Percentiles rank a stretch among this genome's conserved stretches.
These are phyloP conservation scores for Camellia sinensis DNA, from an alignment of 148 eudicot species.

Conservation along the genomic window DNA sequence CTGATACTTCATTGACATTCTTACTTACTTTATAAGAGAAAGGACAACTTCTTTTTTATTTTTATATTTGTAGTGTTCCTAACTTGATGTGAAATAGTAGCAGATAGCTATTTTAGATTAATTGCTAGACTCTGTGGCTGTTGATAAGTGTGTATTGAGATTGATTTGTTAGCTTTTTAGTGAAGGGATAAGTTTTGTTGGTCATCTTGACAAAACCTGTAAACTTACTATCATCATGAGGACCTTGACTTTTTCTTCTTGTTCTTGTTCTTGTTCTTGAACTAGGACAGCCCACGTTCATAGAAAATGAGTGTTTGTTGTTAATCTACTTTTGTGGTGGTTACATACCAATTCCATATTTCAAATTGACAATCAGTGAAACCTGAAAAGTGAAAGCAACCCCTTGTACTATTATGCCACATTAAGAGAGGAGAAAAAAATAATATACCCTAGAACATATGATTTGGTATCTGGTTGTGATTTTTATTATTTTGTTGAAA, in stretches of 20 bases:
- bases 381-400: not conserved
- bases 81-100: not conserved
- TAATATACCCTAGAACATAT: too few relatives aligned
- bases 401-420: not conserved
- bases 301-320: not conserved
- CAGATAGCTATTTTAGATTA: slow-evolving; percentile 2
- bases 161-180: not conserved
- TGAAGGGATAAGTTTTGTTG: not conserved
- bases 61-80: not conserved
- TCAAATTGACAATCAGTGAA: too few relatives aligned
- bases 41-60: not conserved
- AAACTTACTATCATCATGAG: not conserved
- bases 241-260: not conserved
- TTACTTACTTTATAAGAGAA: not conserved
- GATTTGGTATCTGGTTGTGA: not conserved
- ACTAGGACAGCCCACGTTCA: not conserved
- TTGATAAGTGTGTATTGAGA: not conserved
- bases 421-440: not conserved
- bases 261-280: not conserved
- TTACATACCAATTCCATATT: not conserved
- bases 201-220: not conserved
- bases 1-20: not conserved
- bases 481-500: not conserved
- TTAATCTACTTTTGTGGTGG: not conserved
- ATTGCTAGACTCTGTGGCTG: not conserved